Percentiles rank a stretch among this genome's conserved stretches.
Conservation (phyloP, 2,329 filamentous ascomycete genomes). For the Hypoxylon sp. region DNA sequence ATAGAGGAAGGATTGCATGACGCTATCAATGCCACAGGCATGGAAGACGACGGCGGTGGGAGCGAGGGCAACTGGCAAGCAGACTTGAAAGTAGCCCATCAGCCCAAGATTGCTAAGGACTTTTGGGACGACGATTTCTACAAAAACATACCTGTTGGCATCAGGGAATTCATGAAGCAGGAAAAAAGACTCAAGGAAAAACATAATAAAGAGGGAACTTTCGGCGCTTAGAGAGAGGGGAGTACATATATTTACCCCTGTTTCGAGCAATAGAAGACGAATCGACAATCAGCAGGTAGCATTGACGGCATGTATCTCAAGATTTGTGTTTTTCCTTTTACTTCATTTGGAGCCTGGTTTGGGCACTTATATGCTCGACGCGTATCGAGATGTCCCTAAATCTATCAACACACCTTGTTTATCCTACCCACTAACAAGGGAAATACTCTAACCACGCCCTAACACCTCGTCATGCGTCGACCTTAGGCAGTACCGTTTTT, state of each 20-base stretch:
- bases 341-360: conserved; percentile 25
- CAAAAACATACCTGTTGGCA: conserved; percentile 86
- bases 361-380: conserved; percentile 27
- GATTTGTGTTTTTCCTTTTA: conserved; percentile 18
- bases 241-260: conserved; percentile 32
- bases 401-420: conserved; percentile 39
- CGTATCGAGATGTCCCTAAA: conserved; percentile 26
- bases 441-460: conserved; percentile 14
- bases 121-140: conserved; percentile 77
- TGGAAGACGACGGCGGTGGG: conserved; percentile 85
- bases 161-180: conserved; percentile 95
- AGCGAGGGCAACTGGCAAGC: conserved; percentile 74
- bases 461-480: conserved; percentile 12
- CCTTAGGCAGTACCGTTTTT: conserved; percentile 44
- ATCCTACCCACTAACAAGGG: conserved; percentile 27
- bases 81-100: conserved; percentile 50
- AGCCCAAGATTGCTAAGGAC: conserved; percentile 61
- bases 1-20: conserved; percentile 23
- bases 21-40: conserved; percentile 61
- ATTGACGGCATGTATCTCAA: conserved; percentile 14
- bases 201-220: conserved; percentile 69
- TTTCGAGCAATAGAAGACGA: conserved; percentile 34
- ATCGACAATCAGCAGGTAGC: conserved; percentile 11
- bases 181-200: conserved; percentile 90
- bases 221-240: conserved; percentile 53